Evolutionary conservation across 2,329 filamentous ascomycete species (phyloP).

Genomic region (Colletotrichum sp.): DNA sequence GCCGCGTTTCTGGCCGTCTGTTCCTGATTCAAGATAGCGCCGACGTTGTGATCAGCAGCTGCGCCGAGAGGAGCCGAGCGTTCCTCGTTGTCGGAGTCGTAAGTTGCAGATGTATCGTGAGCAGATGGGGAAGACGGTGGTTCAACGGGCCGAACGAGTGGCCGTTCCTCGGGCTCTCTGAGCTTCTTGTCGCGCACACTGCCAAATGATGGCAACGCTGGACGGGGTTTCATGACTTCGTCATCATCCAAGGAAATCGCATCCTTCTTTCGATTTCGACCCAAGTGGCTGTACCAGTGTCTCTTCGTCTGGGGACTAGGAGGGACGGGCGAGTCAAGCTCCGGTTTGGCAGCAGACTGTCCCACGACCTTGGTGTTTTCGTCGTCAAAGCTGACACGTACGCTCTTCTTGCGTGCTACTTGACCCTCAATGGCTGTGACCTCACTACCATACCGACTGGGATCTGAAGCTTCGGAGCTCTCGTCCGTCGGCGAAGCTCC

Average conservation of each 20-base stretch:
- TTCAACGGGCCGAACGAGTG: conserved; percentile 60
- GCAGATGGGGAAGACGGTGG: conserved; percentile 30
- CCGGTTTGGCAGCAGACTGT: conserved; percentile 43
- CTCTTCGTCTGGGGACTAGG: conserved; percentile 42
- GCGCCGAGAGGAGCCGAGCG: conserved; percentile 40
- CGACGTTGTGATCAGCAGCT: conserved; percentile 66
- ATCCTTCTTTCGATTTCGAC: conserved; percentile 58
- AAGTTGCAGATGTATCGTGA: conserved; percentile 27
- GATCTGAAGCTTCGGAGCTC: conserved; percentile 48
- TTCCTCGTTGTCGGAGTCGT: conserved; percentile 29
- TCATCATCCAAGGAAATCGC: conserved; percentile 59
- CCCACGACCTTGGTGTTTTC: conserved; percentile 60
- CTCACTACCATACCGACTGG: conserved; percentile 25
- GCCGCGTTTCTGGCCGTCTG: conserved; percentile 56
- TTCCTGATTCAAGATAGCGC: conserved; percentile 60
- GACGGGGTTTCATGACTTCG: conserved; percentile 75
- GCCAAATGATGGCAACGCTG: conserved; percentile 76
- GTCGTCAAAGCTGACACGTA: conserved; percentile 82
- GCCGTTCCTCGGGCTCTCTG: conserved; percentile 59
- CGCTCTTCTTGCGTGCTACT: conserved; percentile 63
- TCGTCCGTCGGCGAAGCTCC: conserved; percentile 56
- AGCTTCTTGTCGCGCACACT: conserved; percentile 71
- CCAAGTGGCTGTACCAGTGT: conserved; percentile 52
- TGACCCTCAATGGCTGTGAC: conserved; percentile 35
- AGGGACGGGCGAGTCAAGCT: conserved; percentile 43